Evolutionary conservation across 108 stramenopile genomes (phyloP).

Genomic region (Fragilariopsis cylindrus): DNA sequence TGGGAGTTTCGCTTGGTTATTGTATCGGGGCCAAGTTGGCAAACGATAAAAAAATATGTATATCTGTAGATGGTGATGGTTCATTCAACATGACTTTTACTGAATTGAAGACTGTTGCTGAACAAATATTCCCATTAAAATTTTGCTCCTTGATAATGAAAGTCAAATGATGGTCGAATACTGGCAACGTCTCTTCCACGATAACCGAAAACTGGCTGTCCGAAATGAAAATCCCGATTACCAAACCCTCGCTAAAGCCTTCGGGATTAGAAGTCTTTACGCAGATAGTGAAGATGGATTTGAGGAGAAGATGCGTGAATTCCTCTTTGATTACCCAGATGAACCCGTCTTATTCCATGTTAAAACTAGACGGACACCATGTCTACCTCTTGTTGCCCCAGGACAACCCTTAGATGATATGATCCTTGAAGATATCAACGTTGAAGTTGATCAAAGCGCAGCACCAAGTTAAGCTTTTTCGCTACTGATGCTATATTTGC

Average conservation of each 20-base stretch:
- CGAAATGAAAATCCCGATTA: slow-evolving; percentile 86
- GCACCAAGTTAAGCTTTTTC: slow-evolving; percentile 71
- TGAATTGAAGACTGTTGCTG: slow-evolving; percentile 88
- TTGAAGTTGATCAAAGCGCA: slow-evolving; percentile 75
- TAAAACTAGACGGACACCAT: slow-evolving; percentile 83
- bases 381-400: slow-evolving; percentile 85
- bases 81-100: slow-evolving; percentile 94
- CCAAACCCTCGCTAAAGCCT: slow-evolving; percentile 68
- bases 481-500: background rate
- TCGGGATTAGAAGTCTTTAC: slow-evolving; percentile 78
- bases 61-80: slow-evolving; percentile 89
- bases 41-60: slow-evolving; percentile 73
- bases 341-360: slow-evolving; percentile 91
- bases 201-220: slow-evolving; percentile 83
- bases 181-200: slow-evolving; percentile 93
- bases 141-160: slow-evolving; percentile 90
- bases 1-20: slow-evolving; percentile 88
- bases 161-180: slow-evolving; percentile 95
- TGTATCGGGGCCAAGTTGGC: slow-evolving; percentile 90
- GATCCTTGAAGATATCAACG: slow-evolving; percentile 82
- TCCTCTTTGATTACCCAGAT: slow-evolving; percentile 82
- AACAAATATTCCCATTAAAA: slow-evolving; percentile 86
- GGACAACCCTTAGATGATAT: slow-evolving; percentile 87
- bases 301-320: slow-evolving; percentile 75
- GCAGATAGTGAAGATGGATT: slow-evolving; percentile 77